Conservation (phyloP, 495 filamentous ascomycete species). For the Penicillium parvum region DNA sequence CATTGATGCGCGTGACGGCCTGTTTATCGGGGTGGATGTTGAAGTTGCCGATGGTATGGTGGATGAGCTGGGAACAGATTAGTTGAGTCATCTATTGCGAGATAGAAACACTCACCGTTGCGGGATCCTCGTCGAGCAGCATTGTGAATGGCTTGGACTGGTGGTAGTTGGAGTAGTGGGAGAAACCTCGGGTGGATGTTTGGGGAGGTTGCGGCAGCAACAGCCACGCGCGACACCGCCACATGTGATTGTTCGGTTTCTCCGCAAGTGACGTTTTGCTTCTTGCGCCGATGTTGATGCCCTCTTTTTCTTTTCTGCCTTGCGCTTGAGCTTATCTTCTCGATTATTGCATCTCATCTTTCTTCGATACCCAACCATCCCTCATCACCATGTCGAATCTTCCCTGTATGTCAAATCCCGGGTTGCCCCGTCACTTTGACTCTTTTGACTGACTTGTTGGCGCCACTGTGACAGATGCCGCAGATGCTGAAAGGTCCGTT, state of each 20-base stretch:
- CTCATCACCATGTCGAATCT: constrained; percentile 56
- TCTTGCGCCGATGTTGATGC: constrained; percentile 6
- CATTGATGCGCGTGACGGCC: constrained; percentile 79
- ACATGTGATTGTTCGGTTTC: constrained; percentile 36
- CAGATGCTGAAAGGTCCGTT: constrained; percentile 88
- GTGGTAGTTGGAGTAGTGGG: constrained; percentile 1
- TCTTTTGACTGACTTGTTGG: constrained; percentile 11
- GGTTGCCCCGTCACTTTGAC: constrained; percentile 13
- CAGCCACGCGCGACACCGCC: constrained; percentile 45
- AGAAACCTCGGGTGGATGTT: constrained; percentile 16
- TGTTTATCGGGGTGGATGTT: constrained; percentile 84
- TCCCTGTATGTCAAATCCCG: constrained; percentile 57
- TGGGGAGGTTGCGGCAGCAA: constrained; percentile 48
- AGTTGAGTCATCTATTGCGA: constrained; percentile 9
- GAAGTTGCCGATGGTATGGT: constrained; percentile 88
- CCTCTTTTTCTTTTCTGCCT: constrained; percentile 2
- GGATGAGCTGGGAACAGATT: constrained; percentile 63
- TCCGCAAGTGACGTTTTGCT: constrained; percentile 32
- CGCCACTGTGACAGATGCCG: constrained; percentile 64
- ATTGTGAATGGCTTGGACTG: constrained; percentile 48
- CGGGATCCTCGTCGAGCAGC: constrained; percentile 96
- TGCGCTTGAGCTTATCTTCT: constrained; percentile 1
- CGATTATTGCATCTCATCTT: constrained; percentile 1
- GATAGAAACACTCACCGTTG: constrained; percentile 52
- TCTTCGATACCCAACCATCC: not conserved